These are phyloP conservation scores for Paecilomyces niveus DNA, from an alignment of 2,329 filamentous ascomycete species.

Conservation along the genomic window DNA sequence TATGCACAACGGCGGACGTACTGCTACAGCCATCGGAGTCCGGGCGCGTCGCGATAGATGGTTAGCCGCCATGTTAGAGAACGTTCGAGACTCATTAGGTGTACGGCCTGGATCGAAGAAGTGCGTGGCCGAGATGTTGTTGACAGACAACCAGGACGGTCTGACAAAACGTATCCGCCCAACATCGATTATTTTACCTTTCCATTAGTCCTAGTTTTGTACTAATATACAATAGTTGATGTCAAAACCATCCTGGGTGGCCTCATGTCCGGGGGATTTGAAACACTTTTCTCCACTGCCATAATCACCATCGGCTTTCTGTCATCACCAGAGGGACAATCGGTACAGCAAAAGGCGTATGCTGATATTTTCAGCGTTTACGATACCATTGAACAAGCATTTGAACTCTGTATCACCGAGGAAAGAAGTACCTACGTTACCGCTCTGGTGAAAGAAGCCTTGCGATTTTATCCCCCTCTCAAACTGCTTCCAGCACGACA, in stretches of 20 bases:
- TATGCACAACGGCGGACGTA: neutral
- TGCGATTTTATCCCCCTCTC: constrained; percentile 11
- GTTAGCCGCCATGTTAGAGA: neutral
- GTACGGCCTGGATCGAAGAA: neutral
- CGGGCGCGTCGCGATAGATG: neutral
- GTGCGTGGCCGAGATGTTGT: neutral
- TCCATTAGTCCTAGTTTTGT: neutral
- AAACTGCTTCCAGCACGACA: constrained; percentile 6
- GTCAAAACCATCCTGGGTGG: constrained; percentile 13
- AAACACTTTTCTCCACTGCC: constrained; percentile 12
- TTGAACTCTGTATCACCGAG: constrained; percentile 6
- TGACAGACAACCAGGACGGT: neutral
- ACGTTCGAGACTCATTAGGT: neutral
- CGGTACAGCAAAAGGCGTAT: constrained; percentile 9
- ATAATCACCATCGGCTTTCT: constrained; percentile 13
- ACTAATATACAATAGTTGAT: constrained; percentile 5
- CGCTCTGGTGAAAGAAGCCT: constrained; percentile 10
- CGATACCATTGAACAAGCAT: constrained; percentile 6
- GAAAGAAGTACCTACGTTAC: constrained; percentile 10
- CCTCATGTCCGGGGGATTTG: constrained; percentile 16
- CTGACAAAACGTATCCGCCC: neutral
- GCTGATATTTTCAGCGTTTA: constrained; percentile 8
- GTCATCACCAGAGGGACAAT: constrained; percentile 9
- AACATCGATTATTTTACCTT: neutral
- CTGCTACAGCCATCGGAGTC: neutral